A percentile compares a stretch with the other conserved stretches of the same genome.
phyloP scores from a whole-genome alignment of 2,329 filamentous ascomycete genomes.

The Pseudogymnoascus sp. region DNA sequence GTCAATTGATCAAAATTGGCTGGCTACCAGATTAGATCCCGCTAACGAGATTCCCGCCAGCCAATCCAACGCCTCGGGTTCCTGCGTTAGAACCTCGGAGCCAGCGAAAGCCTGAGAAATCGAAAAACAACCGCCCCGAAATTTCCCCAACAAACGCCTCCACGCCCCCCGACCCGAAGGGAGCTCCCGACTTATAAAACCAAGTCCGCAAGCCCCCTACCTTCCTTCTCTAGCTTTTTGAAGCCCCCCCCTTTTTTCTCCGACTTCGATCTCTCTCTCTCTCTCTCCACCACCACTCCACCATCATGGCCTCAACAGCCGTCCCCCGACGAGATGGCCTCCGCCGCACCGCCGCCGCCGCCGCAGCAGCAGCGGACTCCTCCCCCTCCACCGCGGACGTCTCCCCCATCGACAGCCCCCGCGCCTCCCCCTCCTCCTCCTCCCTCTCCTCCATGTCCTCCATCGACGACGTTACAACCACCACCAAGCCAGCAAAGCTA shows the following conservation, averaged over 20 bases:
- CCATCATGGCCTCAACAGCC: constrained; percentile 27
- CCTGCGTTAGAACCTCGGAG: background rate
- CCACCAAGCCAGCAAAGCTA: constrained; percentile 51
- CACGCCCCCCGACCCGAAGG: background rate
- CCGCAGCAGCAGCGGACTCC: constrained; percentile 21
- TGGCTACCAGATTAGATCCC: background rate
- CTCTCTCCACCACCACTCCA: background rate
- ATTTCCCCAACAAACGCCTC: background rate
- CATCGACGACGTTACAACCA: constrained; percentile 45
- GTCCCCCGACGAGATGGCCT: constrained; percentile 19
- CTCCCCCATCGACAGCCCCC: constrained; percentile 53
- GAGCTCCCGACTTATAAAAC: background rate
- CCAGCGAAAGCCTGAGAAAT: background rate
- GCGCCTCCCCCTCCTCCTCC: constrained; percentile 68
- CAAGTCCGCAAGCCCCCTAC: background rate
- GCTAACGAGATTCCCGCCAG: background rate
- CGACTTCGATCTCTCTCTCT: background rate
- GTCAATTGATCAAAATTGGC: background rate
- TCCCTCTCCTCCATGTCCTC: constrained; percentile 86
- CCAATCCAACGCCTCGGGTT: background rate
- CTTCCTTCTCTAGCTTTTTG: background rate
- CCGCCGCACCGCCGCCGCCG: constrained; percentile 23
- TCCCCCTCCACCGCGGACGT: constrained; percentile 48
- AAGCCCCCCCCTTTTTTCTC: background rate
- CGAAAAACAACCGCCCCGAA: too few relatives aligned